Conservation (phyloP, 371 early-diverging fungal genomes). For the Mucor mucedo region DNA sequence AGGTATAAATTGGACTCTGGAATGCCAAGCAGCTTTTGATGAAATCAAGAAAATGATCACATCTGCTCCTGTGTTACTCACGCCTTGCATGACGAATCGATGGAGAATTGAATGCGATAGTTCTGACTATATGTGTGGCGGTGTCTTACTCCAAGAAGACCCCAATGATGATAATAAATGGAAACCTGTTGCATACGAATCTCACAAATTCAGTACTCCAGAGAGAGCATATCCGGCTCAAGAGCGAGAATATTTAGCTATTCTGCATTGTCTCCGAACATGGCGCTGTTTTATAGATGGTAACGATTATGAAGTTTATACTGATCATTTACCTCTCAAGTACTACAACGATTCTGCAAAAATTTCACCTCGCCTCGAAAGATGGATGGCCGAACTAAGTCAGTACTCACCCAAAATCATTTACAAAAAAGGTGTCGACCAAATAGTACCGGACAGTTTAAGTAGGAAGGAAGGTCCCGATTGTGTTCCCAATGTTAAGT, state of each 20-base stretch:
- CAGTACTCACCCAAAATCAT: too few relatives aligned
- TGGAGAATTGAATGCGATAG: conserved; percentile 43
- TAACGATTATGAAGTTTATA: conserved; percentile 21
- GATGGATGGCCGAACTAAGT: conserved; percentile 19
- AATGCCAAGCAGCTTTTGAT: conserved; percentile 8
- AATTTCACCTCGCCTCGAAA: conserved; percentile 28
- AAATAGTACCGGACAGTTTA: too few relatives aligned
- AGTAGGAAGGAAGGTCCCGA: too few relatives aligned
- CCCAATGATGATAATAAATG: neutral
- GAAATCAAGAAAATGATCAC: conserved; percentile 15
- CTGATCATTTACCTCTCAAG: conserved; percentile 35
- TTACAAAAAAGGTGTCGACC: too few relatives aligned
- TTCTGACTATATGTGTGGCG: conserved; percentile 30
- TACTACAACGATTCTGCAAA: conserved; percentile 28
- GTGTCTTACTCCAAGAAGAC: conserved; percentile 31
- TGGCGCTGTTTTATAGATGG: conserved; percentile 44
- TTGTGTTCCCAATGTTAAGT: too few relatives aligned
- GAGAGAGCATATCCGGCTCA: conserved; percentile 40
- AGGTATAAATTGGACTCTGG: neutral
- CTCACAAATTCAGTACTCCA: conserved; percentile 32
- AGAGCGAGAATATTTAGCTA: conserved; percentile 42
- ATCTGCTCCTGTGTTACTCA: conserved; percentile 12
- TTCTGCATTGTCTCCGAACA: conserved; percentile 29
- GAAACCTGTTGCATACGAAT: conserved; percentile 22
- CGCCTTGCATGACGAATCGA: conserved; percentile 26